Conservation (phyloP, 768 basidiomycete species). For the Amanita inopinata region DNA sequence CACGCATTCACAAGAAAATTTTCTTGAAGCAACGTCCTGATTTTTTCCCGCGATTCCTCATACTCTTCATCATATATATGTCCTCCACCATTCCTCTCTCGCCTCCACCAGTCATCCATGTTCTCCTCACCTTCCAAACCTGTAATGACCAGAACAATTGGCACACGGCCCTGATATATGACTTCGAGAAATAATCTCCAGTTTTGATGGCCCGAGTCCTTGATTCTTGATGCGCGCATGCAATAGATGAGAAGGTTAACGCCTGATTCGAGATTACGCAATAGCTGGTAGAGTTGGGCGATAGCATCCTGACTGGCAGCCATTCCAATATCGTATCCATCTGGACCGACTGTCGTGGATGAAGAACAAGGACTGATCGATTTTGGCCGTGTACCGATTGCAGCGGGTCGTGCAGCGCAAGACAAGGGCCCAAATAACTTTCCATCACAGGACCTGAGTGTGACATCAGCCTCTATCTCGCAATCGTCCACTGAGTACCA, state of each 20-base stretch:
- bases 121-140: conserved; percentile 25
- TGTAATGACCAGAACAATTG: conserved; percentile 27
- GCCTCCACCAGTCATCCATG: conserved; percentile 25
- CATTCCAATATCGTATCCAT: conserved; percentile 21
- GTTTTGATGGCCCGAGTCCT: conserved; percentile 23
- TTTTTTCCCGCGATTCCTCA: conserved; percentile 19
- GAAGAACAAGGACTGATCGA: conserved; percentile 17
- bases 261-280: conserved; percentile 25
- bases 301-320: conserved; percentile 16
- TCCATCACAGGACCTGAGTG: too few species aligned
- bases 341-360: conserved; percentile 30
- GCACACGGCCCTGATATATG: conserved; percentile 28
- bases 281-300: conserved; percentile 18
- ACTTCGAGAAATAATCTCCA: conserved; percentile 28
- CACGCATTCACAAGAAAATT: conserved; percentile 8
- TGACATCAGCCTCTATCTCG: too few species aligned
- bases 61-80: conserved; percentile 20
- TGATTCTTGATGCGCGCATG: conserved; percentile 29
- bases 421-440: too few species aligned
- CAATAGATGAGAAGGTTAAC: conserved; percentile 31
- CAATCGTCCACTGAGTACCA: too few species aligned
- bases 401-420: conserved; percentile 28
- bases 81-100: conserved; percentile 13
- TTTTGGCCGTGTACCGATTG: conserved; percentile 15
- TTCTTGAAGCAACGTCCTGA: conserved; percentile 13